Evolutionary conservation across 2,329 filamentous ascomycete genomes (phyloP).

Genomic region (Aureobasidium sp.): DNA sequence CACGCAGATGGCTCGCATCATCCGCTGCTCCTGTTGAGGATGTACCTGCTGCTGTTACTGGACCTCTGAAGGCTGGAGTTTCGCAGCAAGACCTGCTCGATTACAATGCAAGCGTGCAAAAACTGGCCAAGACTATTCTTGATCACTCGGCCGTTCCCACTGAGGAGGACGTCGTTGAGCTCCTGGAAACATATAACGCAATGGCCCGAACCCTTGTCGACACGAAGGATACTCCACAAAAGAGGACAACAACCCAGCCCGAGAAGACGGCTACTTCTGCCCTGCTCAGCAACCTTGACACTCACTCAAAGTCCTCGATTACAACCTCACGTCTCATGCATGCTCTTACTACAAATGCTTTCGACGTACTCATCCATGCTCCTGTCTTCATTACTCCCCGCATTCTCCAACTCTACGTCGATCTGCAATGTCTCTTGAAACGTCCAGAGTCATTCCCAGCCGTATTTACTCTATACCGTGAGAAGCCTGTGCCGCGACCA

Average conservation of each 20-base stretch:
- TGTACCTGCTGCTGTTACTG: background rate
- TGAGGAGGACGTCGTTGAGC: constrained; percentile 12
- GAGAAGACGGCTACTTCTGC: constrained; percentile 43
- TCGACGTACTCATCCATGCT: constrained; percentile 61
- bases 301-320: constrained; percentile 24
- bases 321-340: constrained; percentile 29
- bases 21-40: background rate
- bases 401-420: constrained; percentile 66
- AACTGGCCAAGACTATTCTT: constrained; percentile 10
- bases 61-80: background rate
- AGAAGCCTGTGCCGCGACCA: constrained; percentile 62
- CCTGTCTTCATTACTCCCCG: constrained; percentile 71
- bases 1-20: background rate
- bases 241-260: background rate
- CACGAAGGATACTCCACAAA: constrained; percentile 17
- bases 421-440: constrained; percentile 64
- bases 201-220: constrained; percentile 23
- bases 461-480: constrained; percentile 72
- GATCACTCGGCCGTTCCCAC: constrained; percentile 10
- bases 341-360: constrained; percentile 49
- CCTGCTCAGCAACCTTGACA: constrained; percentile 41
- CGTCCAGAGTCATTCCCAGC: constrained; percentile 69
- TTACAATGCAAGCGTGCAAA: constrained; percentile 7
- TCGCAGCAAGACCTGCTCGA: constrained; percentile 8
- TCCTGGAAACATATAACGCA: constrained; percentile 3